Conservation (phyloP, 176 grass and related monocot genomes). For the Cenchrus purpureus region DNA sequence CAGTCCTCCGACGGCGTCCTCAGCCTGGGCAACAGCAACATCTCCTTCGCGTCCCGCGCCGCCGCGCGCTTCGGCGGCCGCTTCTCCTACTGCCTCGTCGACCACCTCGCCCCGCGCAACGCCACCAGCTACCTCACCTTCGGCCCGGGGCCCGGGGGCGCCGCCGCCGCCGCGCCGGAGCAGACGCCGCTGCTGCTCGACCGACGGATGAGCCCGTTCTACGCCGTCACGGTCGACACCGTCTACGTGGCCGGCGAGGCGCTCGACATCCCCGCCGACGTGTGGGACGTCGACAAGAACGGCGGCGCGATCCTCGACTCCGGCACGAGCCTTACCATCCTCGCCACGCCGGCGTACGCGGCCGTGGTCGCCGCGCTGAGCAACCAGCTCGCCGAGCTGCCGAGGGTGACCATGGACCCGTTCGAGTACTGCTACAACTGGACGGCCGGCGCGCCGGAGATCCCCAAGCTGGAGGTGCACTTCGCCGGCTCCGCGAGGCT, state of each 20-base stretch:
- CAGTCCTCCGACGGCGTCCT: constrained; percentile 81
- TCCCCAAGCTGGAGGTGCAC: constrained; percentile 60
- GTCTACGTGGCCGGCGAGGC: constrained; percentile 54
- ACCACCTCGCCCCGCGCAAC: constrained; percentile 90
- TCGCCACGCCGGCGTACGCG: constrained; percentile 69
- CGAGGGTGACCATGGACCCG: constrained; percentile 57
- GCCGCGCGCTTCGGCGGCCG: constrained; percentile 70
- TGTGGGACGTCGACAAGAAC: constrained; percentile 63
- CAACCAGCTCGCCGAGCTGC: constrained; percentile 45
- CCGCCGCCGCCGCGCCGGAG: background rate
- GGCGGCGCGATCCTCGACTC: constrained; percentile 91
- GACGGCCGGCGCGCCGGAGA: constrained; percentile 51
- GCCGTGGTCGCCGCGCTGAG: constrained; percentile 65
- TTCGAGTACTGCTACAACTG: constrained; percentile 99
- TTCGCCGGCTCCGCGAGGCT: constrained; percentile 63
- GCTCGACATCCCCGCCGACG: constrained; percentile 50
- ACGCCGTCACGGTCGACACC: constrained; percentile 55
- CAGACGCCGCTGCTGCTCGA: constrained; percentile 69
- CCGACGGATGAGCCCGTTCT: constrained; percentile 60
- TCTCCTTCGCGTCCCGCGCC: constrained; percentile 82
- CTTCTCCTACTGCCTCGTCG: constrained; percentile 99
- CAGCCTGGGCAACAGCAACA: constrained; percentile 82
- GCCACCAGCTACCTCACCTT: constrained; percentile 85
- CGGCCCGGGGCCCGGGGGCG: constrained; percentile 27
- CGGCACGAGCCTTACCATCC: constrained; percentile 75